These are phyloP conservation scores for Crinitomyces ghanaensis DNA, from an alignment of 805 yeast species.

Conservation along the genomic window DNA sequence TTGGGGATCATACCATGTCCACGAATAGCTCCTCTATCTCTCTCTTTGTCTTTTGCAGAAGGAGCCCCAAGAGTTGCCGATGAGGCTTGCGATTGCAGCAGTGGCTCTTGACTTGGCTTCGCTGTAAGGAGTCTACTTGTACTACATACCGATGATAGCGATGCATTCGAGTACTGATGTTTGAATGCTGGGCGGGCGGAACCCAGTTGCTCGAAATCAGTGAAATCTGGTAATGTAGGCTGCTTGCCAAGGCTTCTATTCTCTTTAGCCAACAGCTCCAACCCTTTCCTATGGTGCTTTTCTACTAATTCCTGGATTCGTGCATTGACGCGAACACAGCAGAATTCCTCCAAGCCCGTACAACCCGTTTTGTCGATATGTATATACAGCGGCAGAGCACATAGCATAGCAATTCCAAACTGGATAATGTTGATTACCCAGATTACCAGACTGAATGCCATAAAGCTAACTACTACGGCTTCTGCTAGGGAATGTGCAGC, in stretches of 20 bases:
- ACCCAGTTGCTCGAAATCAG: no score
- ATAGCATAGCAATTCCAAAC: constrained; percentile 42
- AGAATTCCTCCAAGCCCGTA: constrained; percentile 45
- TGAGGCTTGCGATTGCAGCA: no score
- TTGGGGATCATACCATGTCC: no score
- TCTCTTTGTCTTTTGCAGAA: no score
- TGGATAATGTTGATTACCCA: constrained; percentile 59
- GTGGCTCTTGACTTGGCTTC: no score
- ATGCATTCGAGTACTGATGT: no score
- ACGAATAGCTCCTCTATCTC: no score
- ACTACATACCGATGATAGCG: no score
- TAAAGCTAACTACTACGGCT: constrained; percentile 62
- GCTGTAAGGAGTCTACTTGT: no score
- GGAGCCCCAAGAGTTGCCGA: no score
- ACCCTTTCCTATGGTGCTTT: constrained; percentile 26
- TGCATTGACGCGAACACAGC: constrained; percentile 47
- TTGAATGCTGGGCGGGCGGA: no score
- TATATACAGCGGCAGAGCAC: constrained; percentile 40
- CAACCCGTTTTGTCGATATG: constrained; percentile 30
- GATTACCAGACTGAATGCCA: constrained; percentile 62
- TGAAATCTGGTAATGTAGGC: constrained; percentile 24
- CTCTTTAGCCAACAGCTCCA: constrained; percentile 19
- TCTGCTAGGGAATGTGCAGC: constrained; percentile 53
- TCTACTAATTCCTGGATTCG: constrained; percentile 43
- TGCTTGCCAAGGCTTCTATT: constrained; percentile 17